A percentile compares a stretch with the other conserved stretches of the same genome.
Evolutionary conservation across 352 stramenopile species (phyloP).

Genomic region (Pythium phragmiticola): DNA sequence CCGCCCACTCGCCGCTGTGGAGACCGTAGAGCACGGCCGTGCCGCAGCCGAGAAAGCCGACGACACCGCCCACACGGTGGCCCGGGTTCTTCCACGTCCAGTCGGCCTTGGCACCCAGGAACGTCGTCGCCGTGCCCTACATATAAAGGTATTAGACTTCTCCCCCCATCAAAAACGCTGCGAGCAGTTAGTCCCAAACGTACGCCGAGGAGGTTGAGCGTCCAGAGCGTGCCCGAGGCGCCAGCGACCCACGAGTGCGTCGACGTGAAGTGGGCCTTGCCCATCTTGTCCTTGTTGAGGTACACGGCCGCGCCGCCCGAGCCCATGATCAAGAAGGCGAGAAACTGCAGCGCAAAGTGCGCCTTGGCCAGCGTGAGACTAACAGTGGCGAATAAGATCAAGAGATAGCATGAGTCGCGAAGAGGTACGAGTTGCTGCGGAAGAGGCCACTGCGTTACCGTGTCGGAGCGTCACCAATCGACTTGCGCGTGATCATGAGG

Average conservation of each 20-base stretch:
- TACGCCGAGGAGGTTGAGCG: constrained; percentile 62
- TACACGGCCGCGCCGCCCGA: constrained; percentile 42
- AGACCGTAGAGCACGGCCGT: constrained; percentile 45
- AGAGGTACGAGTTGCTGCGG: too few species aligned
- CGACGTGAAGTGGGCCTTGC: constrained; percentile 66
- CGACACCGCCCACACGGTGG: constrained; percentile 53
- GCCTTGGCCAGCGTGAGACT: constrained; percentile 32
- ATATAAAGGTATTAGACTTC: not conserved
- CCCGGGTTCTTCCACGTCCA: constrained; percentile 73
- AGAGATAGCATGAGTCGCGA: too few species aligned
- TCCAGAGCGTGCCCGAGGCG: constrained; percentile 39
- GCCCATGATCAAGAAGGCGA: constrained; percentile 48
- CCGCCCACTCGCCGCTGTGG: constrained; percentile 57
- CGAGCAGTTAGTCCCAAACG: constrained; percentile 7
- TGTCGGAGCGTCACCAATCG: constrained; percentile 38
- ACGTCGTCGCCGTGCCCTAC: constrained; percentile 53
- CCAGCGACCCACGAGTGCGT: constrained; percentile 73
- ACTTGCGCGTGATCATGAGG: constrained; percentile 60
- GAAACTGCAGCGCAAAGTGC: constrained; percentile 48
- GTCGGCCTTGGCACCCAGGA: constrained; percentile 56
- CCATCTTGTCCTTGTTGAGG: constrained; percentile 56
- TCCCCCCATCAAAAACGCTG: too few species aligned
- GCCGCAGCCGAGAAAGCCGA: constrained; percentile 55
- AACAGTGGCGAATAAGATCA: not conserved
- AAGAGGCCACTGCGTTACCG: constrained; percentile 26